A percentile compares a stretch with the other conserved stretches of the same genome.
phyloP scores from a whole-genome alignment of 2,329 filamentous ascomycete species.

The Microcyclosporella mali region DNA sequence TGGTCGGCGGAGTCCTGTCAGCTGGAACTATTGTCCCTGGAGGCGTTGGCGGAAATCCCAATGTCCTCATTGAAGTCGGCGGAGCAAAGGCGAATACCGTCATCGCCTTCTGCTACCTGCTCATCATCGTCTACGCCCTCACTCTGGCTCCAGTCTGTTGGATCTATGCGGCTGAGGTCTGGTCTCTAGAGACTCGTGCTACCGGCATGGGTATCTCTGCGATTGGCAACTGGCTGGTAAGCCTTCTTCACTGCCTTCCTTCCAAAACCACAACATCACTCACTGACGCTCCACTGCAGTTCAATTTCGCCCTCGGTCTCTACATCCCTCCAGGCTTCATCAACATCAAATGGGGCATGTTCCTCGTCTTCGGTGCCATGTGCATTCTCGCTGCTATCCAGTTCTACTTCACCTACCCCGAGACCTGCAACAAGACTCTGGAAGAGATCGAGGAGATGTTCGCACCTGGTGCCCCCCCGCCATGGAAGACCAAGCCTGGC shows the following conservation, averaged over 20 bases:
- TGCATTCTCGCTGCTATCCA: slow-evolving; percentile 43
- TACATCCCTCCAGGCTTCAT: slow-evolving; percentile 54
- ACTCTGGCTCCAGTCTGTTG: slow-evolving; percentile 59
- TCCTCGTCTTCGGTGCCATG: slow-evolving; percentile 45
- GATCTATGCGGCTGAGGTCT: slow-evolving; percentile 61
- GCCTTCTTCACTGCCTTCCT: neutral
- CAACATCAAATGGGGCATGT: slow-evolving; percentile 53
- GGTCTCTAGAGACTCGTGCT: slow-evolving; percentile 55
- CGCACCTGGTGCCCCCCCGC: slow-evolving; percentile 28
- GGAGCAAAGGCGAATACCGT: slow-evolving; percentile 54
- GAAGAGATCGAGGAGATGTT: slow-evolving; percentile 39
- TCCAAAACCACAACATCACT: neutral
- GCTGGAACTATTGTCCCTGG: slow-evolving; percentile 38
- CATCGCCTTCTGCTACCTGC: slow-evolving; percentile 60
- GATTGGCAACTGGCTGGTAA: slow-evolving; percentile 43
- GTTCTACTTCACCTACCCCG: slow-evolving; percentile 41
- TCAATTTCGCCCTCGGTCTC: slow-evolving; percentile 55
- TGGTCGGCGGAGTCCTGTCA: slow-evolving; percentile 55
- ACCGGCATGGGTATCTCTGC: slow-evolving; percentile 54
- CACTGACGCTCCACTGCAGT: slow-evolving; percentile 18
- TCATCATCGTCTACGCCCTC: slow-evolving; percentile 59
- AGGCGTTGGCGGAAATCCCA: slow-evolving; percentile 44
- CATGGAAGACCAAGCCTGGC: slow-evolving; percentile 35
- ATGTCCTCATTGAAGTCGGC: slow-evolving; percentile 48
- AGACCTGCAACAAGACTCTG: slow-evolving; percentile 35